These are phyloP conservation scores for Salix brachista DNA, from an alignment of 345 rosid genomes.

Conservation along the genomic window DNA sequence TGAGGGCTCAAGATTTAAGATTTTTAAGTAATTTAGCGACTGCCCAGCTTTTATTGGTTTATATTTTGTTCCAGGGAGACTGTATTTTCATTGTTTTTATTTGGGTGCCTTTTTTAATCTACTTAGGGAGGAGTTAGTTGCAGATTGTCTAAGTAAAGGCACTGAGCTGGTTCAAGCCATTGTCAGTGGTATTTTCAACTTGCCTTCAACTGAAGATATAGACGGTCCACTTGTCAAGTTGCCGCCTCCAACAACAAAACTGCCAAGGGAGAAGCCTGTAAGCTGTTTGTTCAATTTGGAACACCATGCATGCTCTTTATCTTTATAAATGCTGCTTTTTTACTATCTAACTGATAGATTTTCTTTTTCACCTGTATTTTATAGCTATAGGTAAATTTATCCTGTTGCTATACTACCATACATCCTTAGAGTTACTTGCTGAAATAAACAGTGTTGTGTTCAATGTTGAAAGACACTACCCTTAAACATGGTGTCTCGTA, in stretches of 20 bases:
- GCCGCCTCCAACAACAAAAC: slow-evolving; percentile 66
- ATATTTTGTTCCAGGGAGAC: background rate
- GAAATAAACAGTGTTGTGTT: no score
- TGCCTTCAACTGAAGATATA: slow-evolving; percentile 67
- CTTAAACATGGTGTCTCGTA: no score
- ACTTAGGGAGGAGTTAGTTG: slow-evolving; percentile 62
- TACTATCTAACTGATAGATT: no score
- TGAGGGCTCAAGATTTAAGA: no score
- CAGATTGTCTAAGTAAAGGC: slow-evolving; percentile 55
- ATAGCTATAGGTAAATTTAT: no score
- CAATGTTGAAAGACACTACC: no score
- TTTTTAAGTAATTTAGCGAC: background rate
- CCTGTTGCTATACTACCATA: no score
- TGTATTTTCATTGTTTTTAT: background rate
- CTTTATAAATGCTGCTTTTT: no score
- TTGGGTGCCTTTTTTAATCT: background rate
- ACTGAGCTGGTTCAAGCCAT: slow-evolving; percentile 68
- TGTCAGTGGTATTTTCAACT: slow-evolving; percentile 60
- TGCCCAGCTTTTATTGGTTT: background rate
- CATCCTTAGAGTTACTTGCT: no score
- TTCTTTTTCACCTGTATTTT: no score
- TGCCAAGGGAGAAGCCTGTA: slow-evolving; percentile 90
- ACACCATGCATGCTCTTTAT: no score
- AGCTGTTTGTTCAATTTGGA: slow-evolving; percentile 9
- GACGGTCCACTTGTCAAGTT: slow-evolving; percentile 79